A percentile compares a stretch with the other conserved stretches of the same genome.
Evolutionary conservation across 1,284 basidiomycete species (phyloP).

Genomic region (Papiliotrema nemorosa): DNA sequence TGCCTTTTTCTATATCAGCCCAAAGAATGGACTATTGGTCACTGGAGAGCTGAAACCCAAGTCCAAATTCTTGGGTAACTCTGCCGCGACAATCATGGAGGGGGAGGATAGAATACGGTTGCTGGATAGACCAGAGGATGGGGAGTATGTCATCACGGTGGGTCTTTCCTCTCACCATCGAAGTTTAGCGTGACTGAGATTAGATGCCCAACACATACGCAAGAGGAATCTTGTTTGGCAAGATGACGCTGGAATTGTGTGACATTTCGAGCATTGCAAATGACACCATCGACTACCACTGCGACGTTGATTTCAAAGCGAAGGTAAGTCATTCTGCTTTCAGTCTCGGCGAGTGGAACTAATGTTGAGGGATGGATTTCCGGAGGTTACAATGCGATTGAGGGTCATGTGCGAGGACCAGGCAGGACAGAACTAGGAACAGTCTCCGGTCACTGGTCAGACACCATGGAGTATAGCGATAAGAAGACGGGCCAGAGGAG

Average conservation of each 20-base stretch:
- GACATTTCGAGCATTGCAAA: constrained; percentile 85
- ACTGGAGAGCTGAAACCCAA: constrained; percentile 94
- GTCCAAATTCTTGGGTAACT: constrained; percentile 89
- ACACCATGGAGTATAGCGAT: constrained; percentile 81
- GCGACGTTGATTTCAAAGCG: constrained; percentile 96
- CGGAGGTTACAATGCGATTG: constrained; percentile 88
- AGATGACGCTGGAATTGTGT: constrained; percentile 96
- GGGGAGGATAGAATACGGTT: constrained; percentile 86
- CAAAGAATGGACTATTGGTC: constrained; percentile 73
- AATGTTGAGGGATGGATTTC: constrained; percentile 82
- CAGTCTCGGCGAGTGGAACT: background rate
- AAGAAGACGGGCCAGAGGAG: constrained; percentile 66
- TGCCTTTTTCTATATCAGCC: constrained; percentile 94
- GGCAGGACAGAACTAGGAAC: constrained; percentile 75
- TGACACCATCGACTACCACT: constrained; percentile 67
- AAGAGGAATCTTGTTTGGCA: constrained; percentile 93
- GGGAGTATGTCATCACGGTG: constrained; percentile 52
- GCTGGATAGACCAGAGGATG: constrained; percentile 76
- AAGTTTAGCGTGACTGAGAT: background rate
- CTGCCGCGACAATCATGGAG: constrained; percentile 92
- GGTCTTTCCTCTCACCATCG: constrained; percentile 5
- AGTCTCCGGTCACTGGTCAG: constrained; percentile 86
- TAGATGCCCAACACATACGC: constrained; percentile 95
- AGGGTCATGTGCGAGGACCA: constrained; percentile 66
- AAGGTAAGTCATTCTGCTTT: constrained; percentile 55